phyloP scores from a whole-genome alignment of 495 filamentous ascomycete species.

The Astrothelium subdiscretum region DNA sequence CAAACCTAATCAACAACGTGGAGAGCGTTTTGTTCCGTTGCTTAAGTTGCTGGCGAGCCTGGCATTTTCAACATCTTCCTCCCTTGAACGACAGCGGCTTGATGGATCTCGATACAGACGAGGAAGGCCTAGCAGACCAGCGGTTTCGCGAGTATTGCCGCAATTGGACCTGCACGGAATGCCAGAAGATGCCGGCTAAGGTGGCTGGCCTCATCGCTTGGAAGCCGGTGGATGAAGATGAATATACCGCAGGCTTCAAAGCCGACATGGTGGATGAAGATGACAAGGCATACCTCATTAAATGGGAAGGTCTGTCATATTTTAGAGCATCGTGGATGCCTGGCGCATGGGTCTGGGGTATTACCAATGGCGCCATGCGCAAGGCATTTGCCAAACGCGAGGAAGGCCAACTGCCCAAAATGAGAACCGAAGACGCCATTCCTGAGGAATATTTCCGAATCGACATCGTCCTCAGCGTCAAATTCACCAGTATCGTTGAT shows the following conservation, averaged over 20 bases:
- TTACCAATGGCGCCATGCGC: constrained; percentile 50
- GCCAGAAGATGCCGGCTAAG: constrained; percentile 44
- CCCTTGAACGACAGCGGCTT: constrained; percentile 22
- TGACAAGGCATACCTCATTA: constrained; percentile 80
- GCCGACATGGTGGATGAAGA: constrained; percentile 52
- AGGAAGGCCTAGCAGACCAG: constrained; percentile 30
- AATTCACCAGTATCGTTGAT: constrained; percentile 46
- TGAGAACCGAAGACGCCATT: constrained; percentile 66
- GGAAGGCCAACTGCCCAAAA: constrained; percentile 49
- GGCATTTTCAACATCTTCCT: constrained; percentile 73
- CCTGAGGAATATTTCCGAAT: constrained; percentile 71
- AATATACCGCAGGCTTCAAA: constrained; percentile 35
- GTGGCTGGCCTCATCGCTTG: constrained; percentile 72
- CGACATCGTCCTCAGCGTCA: constrained; percentile 78
- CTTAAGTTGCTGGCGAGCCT: constrained; percentile 59
- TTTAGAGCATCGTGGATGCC: constrained; percentile 72
- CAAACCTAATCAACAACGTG: constrained; percentile 56
- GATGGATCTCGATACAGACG: constrained; percentile 30
- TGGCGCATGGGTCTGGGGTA: constrained; percentile 81
- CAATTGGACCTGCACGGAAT: constrained; percentile 68
- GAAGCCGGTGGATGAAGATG: constrained; percentile 51
- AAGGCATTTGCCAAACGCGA: constrained; percentile 62
- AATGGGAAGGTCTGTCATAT: constrained; percentile 72
- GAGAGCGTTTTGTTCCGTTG: constrained; percentile 74
- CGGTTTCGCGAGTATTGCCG: constrained; percentile 50